phyloP scores from a whole-genome alignment of 2,329 filamentous ascomycete species.

The Ceratocystis lukuohia region DNA sequence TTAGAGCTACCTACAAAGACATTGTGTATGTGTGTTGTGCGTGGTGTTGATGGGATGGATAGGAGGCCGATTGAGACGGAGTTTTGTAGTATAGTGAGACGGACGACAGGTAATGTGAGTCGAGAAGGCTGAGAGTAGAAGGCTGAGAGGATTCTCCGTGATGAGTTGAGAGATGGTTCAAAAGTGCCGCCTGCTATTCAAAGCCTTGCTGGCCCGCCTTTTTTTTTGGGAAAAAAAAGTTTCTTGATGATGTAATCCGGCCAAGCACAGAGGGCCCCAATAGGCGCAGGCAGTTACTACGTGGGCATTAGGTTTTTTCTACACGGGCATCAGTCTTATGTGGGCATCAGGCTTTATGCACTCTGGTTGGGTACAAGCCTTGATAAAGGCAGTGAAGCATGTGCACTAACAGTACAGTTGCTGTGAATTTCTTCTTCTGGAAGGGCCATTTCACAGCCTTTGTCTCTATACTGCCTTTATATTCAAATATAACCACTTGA shows the following conservation, averaged over 20 bases:
- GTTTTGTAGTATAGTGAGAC: background rate
- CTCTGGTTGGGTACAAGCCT: no score
- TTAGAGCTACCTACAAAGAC: conserved; percentile 18
- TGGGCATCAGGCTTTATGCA: no score
- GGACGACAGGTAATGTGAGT: background rate
- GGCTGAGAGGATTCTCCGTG: conserved; percentile 5
- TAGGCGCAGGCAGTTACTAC: no score
- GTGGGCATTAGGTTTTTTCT: no score
- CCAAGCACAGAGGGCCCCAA: background rate
- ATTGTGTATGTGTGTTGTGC: conserved; percentile 12
- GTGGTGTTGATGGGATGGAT: background rate
- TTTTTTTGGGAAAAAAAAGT: conserved; percentile 3
- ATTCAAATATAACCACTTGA: no score
- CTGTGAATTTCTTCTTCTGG: no score
- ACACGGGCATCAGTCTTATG: no score
- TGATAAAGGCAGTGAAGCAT: no score
- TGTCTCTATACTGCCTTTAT: no score
- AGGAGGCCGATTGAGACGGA: background rate
- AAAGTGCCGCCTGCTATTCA: background rate
- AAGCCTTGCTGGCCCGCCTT: conserved; percentile 10
- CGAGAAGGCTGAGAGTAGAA: background rate
- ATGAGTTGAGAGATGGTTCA: background rate
- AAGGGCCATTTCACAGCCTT: no score
- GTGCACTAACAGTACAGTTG: no score
- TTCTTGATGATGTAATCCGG: conserved; percentile 16